These are phyloP conservation scores for Pilaira anomala DNA, from an alignment of 192 early-diverging fungal species.

Conservation along the genomic window DNA sequence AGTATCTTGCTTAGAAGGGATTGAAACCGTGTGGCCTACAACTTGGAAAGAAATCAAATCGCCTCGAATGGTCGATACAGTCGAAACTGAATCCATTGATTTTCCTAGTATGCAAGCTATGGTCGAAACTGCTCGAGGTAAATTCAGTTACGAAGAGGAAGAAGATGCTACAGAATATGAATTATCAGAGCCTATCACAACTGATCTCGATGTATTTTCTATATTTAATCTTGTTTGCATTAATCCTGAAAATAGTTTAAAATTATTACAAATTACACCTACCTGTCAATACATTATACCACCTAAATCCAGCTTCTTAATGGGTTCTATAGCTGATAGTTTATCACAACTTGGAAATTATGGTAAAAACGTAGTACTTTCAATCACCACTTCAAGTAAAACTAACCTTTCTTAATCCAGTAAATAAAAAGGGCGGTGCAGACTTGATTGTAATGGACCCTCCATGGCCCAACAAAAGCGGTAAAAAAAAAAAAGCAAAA, in stretches of 20 bases:
- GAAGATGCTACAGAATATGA: not conserved
- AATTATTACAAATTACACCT: conserved; percentile 1
- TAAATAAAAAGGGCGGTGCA: conserved; percentile 29
- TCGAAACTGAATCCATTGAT: not conserved
- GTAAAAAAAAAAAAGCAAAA: conserved; percentile 12
- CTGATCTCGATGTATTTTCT: conserved; percentile 12
- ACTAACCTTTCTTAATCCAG: too few relatives aligned
- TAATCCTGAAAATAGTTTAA: not conserved
- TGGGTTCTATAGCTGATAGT: conserved; percentile 25
- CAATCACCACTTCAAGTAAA: too few relatives aligned
- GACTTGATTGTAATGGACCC: conserved; percentile 59
- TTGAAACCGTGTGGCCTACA: not conserved
- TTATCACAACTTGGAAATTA: conserved; percentile 10
- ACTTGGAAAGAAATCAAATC: not conserved
- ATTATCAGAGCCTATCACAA: not conserved
- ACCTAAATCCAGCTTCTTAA: conserved; percentile 13
- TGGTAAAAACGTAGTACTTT: too few relatives aligned
- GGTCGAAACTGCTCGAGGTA: not conserved
- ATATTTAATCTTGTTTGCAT: conserved; percentile 11
- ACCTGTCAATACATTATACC: conserved; percentile 17
- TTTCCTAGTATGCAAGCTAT: conserved; percentile 13
- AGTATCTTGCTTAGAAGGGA: not conserved
- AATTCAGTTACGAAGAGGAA: not conserved
- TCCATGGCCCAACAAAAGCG: conserved; percentile 70
- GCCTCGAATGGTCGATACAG: not conserved